These are phyloP conservation scores for Ustilaginoidea virens DNA, from an alignment of 2,329 filamentous ascomycete genomes.

Conservation along the genomic window DNA sequence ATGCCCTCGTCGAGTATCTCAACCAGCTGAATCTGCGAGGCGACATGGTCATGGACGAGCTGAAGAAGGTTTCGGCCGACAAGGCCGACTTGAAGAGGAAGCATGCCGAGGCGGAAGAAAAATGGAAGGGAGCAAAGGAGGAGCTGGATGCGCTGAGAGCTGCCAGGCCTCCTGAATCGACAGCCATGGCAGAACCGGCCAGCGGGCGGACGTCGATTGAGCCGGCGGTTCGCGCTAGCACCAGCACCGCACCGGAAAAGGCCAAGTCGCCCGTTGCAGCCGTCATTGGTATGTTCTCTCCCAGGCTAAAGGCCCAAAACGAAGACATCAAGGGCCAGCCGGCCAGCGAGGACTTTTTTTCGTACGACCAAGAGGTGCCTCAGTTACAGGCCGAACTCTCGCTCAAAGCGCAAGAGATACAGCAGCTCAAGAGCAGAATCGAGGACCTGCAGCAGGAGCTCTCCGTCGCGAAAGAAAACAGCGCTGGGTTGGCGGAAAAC, in stretches of 20 bases:
- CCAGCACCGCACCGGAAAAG: slow-evolving; percentile 10
- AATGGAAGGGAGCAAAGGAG: slow-evolving; percentile 43
- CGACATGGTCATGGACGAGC: slow-evolving; percentile 87
- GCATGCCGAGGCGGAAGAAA: slow-evolving; percentile 51
- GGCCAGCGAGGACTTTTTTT: slow-evolving; percentile 65
- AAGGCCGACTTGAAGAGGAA: slow-evolving; percentile 69
- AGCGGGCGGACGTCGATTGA: slow-evolving; percentile 16
- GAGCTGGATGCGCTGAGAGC: slow-evolving; percentile 40
- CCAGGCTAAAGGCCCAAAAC: slow-evolving; percentile 24
- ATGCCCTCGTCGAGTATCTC: slow-evolving; percentile 76
- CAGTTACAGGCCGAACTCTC: slow-evolving; percentile 62
- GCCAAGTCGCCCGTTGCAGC: slow-evolving; percentile 31
- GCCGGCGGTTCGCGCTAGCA: slow-evolving; percentile 4
- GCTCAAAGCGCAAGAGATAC: slow-evolving; percentile 55
- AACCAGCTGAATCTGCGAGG: slow-evolving; percentile 73
- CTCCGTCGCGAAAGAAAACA: slow-evolving; percentile 54
- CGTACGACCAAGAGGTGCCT: slow-evolving; percentile 76
- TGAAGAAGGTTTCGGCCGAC: slow-evolving; percentile 74
- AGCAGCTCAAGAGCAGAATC: slow-evolving; percentile 54
- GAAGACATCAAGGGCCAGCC: slow-evolving; percentile 12
- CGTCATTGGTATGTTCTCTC: slow-evolving; percentile 33
- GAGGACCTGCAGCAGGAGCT: slow-evolving; percentile 55
- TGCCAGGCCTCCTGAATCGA: slow-evolving; percentile 12
- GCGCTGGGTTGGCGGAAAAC: slow-evolving; percentile 47
- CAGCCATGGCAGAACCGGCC: slow-evolving; percentile 16